These are phyloP conservation scores for Nicotiana tomentosiformis DNA, from an alignment of 257 asterid genomes.

Conservation along the genomic window DNA sequence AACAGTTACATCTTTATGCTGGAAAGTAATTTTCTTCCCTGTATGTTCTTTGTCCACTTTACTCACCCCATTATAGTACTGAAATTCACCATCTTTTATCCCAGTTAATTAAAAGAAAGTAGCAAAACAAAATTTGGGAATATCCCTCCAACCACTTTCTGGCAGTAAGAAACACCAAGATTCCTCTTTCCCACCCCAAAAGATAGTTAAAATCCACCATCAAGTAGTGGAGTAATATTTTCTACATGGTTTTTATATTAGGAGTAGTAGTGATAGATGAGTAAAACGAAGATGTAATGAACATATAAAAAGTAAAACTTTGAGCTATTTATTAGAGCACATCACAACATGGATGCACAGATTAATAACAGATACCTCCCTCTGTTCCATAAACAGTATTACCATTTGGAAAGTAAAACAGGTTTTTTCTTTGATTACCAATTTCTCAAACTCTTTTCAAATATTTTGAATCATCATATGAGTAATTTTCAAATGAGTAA, in stretches of 20 bases:
- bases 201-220: not conserved
- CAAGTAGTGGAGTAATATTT: not conserved
- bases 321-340: too few species aligned
- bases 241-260: not conserved
- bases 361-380: too few species aligned
- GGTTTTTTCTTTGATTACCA: too few species aligned
- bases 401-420: too few species aligned
- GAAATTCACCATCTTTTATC: not conserved
- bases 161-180: not conserved
- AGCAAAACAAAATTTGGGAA: not conserved
- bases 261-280: not conserved
- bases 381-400: too few species aligned
- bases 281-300: not conserved
- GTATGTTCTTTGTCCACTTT: not conserved
- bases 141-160: not conserved
- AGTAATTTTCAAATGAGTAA: too few species aligned
- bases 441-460: too few species aligned
- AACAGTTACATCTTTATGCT: not conserved
- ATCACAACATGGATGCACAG: too few species aligned
- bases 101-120: not conserved
- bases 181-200: not conserved
- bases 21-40: not conserved
- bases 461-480: too few species aligned
- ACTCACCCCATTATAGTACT: not conserved
- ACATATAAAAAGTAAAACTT: too few species aligned